Evolutionary conservation across 2,329 filamentous ascomycete species (phyloP).

Genomic region (Fusarium floridanum): DNA sequence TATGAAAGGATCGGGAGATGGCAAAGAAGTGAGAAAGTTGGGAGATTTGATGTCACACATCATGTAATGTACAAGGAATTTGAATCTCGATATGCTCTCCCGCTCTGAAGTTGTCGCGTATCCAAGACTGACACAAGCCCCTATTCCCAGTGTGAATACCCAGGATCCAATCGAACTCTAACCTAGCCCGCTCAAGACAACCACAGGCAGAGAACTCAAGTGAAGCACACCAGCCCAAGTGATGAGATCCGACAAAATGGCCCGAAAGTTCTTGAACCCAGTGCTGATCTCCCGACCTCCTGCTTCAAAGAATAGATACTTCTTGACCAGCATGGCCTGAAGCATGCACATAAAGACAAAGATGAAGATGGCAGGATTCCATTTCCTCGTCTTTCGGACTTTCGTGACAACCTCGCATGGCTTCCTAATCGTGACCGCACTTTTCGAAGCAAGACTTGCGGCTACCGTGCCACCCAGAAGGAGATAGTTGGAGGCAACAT

Average conservation of each 20-base stretch:
- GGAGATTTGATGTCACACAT: not conserved
- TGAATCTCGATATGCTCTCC: not conserved
- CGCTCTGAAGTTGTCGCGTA: not conserved
- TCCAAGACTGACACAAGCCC: not conserved
- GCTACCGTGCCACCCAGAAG: conserved; percentile 21
- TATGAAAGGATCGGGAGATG: not conserved
- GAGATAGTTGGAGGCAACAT: not conserved
- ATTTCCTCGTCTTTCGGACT: conserved; percentile 1
- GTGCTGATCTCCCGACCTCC: conserved; percentile 8
- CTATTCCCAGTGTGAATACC: not conserved
- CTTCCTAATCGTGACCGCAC: not conserved
- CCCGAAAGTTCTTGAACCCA: conserved; percentile 39
- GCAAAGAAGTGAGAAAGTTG: not conserved
- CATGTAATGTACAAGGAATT: not conserved
- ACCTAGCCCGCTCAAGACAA: conserved; percentile 19
- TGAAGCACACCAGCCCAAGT: conserved; percentile 31
- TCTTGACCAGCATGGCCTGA: conserved; percentile 27
- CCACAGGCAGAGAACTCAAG: conserved; percentile 24
- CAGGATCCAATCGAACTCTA: not conserved
- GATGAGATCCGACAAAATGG: conserved; percentile 26
- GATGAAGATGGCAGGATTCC: conserved; percentile 13
- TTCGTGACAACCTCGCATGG: not conserved
- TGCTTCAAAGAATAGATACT: conserved; percentile 24
- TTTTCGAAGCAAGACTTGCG: conserved; percentile 12
- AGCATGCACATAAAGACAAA: conserved; percentile 15